phyloP scores from a whole-genome alignment of 2,329 filamentous ascomycete species.

The Trichoderma harzianum region DNA sequence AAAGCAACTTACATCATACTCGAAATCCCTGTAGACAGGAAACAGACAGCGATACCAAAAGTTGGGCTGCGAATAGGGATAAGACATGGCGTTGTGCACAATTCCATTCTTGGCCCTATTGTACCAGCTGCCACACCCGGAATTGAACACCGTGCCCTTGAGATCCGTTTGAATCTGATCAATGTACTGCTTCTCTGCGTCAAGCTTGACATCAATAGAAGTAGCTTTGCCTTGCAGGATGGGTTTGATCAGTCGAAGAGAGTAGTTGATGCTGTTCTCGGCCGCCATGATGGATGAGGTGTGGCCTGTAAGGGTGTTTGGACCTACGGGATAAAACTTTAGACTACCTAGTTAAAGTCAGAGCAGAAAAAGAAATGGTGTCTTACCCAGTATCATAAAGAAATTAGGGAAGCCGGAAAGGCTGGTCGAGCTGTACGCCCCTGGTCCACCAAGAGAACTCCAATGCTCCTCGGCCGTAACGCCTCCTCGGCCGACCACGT shows the following conservation, averaged over 20 bases:
- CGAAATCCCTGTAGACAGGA: slow-evolving; percentile 32
- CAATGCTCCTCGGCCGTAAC: slow-evolving; percentile 53
- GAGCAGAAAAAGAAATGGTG: not conserved
- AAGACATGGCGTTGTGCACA: slow-evolving; percentile 35
- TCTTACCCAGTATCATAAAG: slow-evolving; percentile 54
- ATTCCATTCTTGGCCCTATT: slow-evolving; percentile 24
- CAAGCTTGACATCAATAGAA: slow-evolving; percentile 31
- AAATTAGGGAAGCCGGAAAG: slow-evolving; percentile 63
- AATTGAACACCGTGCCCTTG: slow-evolving; percentile 34
- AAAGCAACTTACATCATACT: slow-evolving; percentile 30
- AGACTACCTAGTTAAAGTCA: not conserved
- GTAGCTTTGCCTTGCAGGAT: slow-evolving; percentile 34
- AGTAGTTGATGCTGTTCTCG: slow-evolving; percentile 60
- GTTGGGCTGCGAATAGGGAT: slow-evolving; percentile 35
- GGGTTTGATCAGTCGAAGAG: slow-evolving; percentile 55
- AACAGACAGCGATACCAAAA: slow-evolving; percentile 39
- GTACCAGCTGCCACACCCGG: slow-evolving; percentile 40
- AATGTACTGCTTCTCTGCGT: slow-evolving; percentile 36
- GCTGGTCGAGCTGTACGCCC: slow-evolving; percentile 57
- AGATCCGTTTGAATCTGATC: slow-evolving; percentile 32
- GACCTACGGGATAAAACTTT: slow-evolving; percentile 35
- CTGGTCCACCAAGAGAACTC: slow-evolving; percentile 56
- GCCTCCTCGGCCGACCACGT: slow-evolving; percentile 49
- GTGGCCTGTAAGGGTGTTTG: slow-evolving; percentile 62
- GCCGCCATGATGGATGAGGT: slow-evolving; percentile 56